A percentile compares a stretch with the other conserved stretches of the same genome.
phyloP scores from a whole-genome alignment of 176 grass and related monocot species.

The Rhynchospora tenuis region DNA sequence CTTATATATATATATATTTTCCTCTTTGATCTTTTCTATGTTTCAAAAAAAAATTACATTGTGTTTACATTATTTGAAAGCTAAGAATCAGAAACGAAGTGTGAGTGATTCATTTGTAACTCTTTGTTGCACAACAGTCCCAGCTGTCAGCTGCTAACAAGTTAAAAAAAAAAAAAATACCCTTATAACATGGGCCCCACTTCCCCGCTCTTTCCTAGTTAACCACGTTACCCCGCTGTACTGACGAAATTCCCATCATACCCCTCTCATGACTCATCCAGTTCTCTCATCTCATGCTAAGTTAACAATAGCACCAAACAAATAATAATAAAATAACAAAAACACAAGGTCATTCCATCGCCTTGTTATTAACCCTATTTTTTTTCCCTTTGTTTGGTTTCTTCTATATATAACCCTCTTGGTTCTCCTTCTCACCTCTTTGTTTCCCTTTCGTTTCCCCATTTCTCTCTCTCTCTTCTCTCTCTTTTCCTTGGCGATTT shows the following conservation, averaged over 20 bases:
- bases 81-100: too few relatives aligned
- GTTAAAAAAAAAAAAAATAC: not conserved
- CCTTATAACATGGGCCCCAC: not conserved
- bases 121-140: not conserved
- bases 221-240: not conserved
- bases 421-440: not conserved
- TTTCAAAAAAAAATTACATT: too few relatives aligned
- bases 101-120: not conserved
- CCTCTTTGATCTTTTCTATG: too few relatives aligned
- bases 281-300: constrained; percentile 6
- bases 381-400: not conserved
- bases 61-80: too few relatives aligned
- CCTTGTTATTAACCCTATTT: not conserved
- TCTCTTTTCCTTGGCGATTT: not conserved
- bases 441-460: not conserved
- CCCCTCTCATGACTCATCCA: not conserved
- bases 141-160: not conserved
- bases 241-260: constrained; percentile 4
- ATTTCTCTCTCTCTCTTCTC: not conserved
- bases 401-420: constrained; percentile 12
- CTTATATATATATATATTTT: too few relatives aligned
- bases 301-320: not conserved
- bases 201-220: not conserved
- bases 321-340: constrained; percentile 7
- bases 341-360: not conserved